Conservation (phyloP, 2,329 filamentous ascomycete species). For the Epichloe typhina region DNA sequence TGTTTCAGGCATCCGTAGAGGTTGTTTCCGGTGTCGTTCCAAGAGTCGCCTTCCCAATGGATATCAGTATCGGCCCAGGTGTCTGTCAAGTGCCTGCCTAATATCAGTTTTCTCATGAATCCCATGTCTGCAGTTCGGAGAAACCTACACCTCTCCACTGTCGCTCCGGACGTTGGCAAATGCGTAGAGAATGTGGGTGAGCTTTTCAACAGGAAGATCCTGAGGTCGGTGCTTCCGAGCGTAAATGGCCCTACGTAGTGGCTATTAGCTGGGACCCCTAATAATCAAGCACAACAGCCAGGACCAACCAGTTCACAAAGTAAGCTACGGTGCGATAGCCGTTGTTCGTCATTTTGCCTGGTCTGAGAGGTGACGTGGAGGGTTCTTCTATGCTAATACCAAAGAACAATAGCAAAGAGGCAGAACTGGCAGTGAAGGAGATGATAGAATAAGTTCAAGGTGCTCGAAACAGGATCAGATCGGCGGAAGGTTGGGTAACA, state of each 20-base stretch:
- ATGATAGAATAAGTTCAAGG: not conserved
- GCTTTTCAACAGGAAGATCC: conserved; percentile 63
- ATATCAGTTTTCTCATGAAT: not conserved
- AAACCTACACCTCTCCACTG: conserved; percentile 60
- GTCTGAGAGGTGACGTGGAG: not conserved
- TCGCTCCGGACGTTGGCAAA: conserved; percentile 79
- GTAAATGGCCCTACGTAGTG: conserved; percentile 57
- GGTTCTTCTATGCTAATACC: not conserved
- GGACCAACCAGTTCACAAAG: conserved; percentile 52
- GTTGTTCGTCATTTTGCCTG: conserved; percentile 9
- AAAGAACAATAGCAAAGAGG: not conserved
- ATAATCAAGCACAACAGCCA: not conserved
- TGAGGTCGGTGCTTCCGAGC: conserved; percentile 74
- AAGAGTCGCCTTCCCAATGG: conserved; percentile 53
- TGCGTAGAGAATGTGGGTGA: conserved; percentile 82
- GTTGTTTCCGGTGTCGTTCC: conserved; percentile 64
- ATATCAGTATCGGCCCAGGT: conserved; percentile 60
- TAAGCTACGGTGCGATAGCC: conserved; percentile 58
- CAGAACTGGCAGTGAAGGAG: not conserved
- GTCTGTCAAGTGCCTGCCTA: conserved; percentile 39
- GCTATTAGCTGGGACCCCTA: not conserved
- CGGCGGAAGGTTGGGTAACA: not conserved
- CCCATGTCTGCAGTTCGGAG: not conserved
- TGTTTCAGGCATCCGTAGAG: conserved; percentile 85
- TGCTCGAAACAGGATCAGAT: not conserved